Evolutionary conservation across 306 rosid species (phyloP).

Genomic region (Echinosophora koreensis): DNA sequence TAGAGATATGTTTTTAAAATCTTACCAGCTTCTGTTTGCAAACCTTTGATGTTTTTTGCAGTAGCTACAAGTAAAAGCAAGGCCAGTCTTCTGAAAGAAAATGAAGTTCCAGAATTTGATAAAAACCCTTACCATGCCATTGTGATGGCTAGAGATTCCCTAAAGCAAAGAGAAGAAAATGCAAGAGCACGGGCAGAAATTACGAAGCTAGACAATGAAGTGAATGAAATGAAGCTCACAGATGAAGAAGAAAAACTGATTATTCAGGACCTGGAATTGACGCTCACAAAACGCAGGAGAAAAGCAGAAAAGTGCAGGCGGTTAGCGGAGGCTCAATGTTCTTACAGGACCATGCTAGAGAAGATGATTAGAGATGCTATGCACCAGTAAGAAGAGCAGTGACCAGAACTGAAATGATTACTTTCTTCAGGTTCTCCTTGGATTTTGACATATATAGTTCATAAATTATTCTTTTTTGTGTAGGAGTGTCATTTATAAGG

Average conservation of each 20-base stretch:
- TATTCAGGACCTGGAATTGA: constrained; percentile 82
- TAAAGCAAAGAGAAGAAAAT: constrained; percentile 85
- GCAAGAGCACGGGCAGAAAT: constrained; percentile 74
- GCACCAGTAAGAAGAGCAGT: constrained; percentile 81
- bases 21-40: not conserved
- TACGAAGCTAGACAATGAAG: constrained; percentile 76
- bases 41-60: constrained; percentile 29
- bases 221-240: constrained; percentile 67
- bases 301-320: constrained; percentile 89
- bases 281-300: constrained; percentile 73
- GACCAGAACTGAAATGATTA: not conserved
- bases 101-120: constrained; percentile 71
- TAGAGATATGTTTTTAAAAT: not conserved
- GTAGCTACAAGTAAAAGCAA: constrained; percentile 66
- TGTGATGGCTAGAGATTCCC: constrained; percentile 88
- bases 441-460: constrained; percentile 6
- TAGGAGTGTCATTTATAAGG: constrained; percentile 95
- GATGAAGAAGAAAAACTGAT: constrained; percentile 81
- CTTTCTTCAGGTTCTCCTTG: not conserved
- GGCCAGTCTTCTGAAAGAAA: constrained; percentile 65
- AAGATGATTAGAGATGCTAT: constrained; percentile 96
- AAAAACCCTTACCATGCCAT: constrained; percentile 83
- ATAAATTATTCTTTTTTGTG: constrained; percentile 28
- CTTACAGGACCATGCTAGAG: constrained; percentile 84
- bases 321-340: constrained; percentile 90